Evolutionary conservation across 108 stramenopile species (phyloP).

Genomic region (Hondaea fermentalgiana): DNA sequence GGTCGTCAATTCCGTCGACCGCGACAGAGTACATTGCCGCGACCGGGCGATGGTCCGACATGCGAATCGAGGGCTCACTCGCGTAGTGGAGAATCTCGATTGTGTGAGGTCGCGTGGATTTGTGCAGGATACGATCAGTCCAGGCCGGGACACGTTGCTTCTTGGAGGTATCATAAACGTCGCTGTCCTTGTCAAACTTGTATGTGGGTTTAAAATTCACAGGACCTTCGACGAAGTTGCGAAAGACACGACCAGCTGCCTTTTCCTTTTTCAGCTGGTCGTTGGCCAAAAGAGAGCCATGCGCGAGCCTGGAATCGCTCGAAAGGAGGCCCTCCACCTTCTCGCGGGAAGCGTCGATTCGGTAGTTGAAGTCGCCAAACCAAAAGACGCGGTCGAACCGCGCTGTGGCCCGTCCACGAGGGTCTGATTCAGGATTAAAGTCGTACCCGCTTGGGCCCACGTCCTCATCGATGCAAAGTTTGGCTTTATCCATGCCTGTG

Average conservation of each 20-base stretch:
- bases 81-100: not conserved
- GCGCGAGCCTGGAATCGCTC: constrained; percentile 44
- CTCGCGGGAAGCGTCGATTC: constrained; percentile 43
- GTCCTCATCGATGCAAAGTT: not conserved
- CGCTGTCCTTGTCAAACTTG: constrained; percentile 45
- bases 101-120: not conserved
- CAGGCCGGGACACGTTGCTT: constrained; percentile 43
- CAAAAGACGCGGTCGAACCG: constrained; percentile 36
- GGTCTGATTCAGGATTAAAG: not conserved
- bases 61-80: not conserved
- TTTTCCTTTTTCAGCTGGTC: constrained; percentile 57
- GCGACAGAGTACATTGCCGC: constrained; percentile 12
- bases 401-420: not conserved
- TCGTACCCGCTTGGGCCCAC: not conserved
- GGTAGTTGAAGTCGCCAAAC: constrained; percentile 57
- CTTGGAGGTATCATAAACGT: constrained; percentile 39
- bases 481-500: not conserved
- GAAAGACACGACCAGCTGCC: constrained; percentile 34
- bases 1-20: not conserved
- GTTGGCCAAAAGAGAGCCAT: constrained; percentile 51
- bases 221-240: constrained; percentile 37
- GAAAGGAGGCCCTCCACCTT: constrained; percentile 38
- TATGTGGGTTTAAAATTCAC: constrained; percentile 50
- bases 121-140: constrained; percentile 39
- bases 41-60: constrained; percentile 37